Percentiles rank a stretch among this genome's conserved stretches.
Evolutionary conservation across 1,139 yeast genomes (phyloP).

Genomic region (Fermentozyma sake): DNA sequence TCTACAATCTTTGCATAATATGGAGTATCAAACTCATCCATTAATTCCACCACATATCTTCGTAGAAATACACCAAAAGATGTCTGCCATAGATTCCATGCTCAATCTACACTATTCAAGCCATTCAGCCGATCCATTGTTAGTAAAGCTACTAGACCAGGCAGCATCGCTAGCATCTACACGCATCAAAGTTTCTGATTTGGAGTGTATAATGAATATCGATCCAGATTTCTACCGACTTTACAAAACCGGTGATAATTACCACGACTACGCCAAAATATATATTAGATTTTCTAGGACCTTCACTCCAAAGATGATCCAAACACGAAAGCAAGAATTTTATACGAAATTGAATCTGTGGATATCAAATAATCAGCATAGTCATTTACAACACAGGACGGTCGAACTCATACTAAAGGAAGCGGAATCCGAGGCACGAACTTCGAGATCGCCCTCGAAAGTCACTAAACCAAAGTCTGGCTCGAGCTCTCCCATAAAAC

Average conservation of each 20-base stretch:
- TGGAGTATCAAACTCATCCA: no score
- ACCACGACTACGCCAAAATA: no score
- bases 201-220: slow-evolving; percentile 15
- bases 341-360: slow-evolving; percentile 6
- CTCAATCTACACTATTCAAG: slow-evolving; percentile 22
- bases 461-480: slow-evolving; percentile 14
- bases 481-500: no score
- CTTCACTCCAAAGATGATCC: slow-evolving; percentile 5
- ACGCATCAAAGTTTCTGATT: slow-evolving; percentile 12
- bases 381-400: no score
- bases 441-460: slow-evolving; percentile 14
- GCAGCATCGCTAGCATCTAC: slow-evolving; percentile 16
- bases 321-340: slow-evolving; percentile 7
- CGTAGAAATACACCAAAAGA: slow-evolving; percentile 6
- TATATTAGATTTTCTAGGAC: slow-evolving; percentile 9
- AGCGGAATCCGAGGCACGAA: not conserved
- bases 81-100: slow-evolving; percentile 22
- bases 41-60: slow-evolving; percentile 4
- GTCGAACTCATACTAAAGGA: not conserved
- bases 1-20: no score
- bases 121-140: slow-evolving; percentile 21
- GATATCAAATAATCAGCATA: slow-evolving; percentile 9
- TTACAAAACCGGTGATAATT: slow-evolving; percentile 6
- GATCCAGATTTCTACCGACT: slow-evolving; percentile 14
- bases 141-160: slow-evolving; percentile 15